Conservation (phyloP, 768 basidiomycete genomes). For the Termitomyces sp. region DNA sequence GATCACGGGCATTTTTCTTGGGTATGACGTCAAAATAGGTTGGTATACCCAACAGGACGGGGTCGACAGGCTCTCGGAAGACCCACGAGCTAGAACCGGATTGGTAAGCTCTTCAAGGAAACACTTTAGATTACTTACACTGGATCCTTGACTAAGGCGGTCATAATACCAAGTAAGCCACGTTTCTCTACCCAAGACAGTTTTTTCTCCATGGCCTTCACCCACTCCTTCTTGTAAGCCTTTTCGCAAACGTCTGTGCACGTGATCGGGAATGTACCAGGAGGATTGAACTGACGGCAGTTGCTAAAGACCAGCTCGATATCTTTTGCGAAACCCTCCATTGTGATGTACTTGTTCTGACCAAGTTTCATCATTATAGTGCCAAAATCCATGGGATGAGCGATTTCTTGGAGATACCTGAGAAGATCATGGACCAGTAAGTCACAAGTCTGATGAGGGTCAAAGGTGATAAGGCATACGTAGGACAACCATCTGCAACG, state of each 20-base stretch:
- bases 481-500: conserved; percentile 79
- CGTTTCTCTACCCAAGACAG: conserved; percentile 80
- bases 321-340: conserved; percentile 82
- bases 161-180: conserved; percentile 67
- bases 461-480: conserved; percentile 47
- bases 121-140: conserved; percentile 31
- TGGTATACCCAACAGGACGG: conserved; percentile 76
- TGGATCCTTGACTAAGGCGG: conserved; percentile 63
- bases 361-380: conserved; percentile 73
- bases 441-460: not conserved
- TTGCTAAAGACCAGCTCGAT: conserved; percentile 83
- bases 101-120: conserved; percentile 1
- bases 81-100: conserved; percentile 55
- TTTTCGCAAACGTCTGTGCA: conserved; percentile 75
- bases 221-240: conserved; percentile 84
- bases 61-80: conserved; percentile 88
- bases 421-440: not conserved
- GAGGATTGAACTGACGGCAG: conserved; percentile 90
- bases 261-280: conserved; percentile 66
- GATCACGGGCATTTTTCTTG: conserved; percentile 81
- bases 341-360: conserved; percentile 64
- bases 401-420: conserved; percentile 91
- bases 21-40: conserved; percentile 87
- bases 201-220: conserved; percentile 67
- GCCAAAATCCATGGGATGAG: conserved; percentile 89